Evolutionary conservation across 805 yeast species (phyloP).

Genomic region (Lipomyces sp.): DNA sequence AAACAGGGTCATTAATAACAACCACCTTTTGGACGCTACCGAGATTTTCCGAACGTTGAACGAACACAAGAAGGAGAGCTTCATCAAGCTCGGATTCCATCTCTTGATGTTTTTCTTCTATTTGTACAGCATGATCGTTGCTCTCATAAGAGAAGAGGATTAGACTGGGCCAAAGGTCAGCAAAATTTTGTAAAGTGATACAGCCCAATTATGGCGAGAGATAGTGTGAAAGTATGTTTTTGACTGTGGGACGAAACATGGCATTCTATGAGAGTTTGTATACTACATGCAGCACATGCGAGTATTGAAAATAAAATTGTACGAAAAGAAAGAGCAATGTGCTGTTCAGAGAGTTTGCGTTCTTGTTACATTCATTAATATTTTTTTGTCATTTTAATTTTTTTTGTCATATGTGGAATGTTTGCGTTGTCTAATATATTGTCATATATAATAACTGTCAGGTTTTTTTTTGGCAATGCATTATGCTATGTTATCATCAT

Average conservation of each 20-base stretch:
- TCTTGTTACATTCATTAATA: background rate
- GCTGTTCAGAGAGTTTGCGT: background rate
- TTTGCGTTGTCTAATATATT: background rate
- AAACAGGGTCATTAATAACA: conserved; percentile 61
- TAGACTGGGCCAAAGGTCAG: conserved; percentile 7
- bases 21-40: conserved; percentile 91
- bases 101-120: conserved; percentile 91
- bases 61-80: conserved; percentile 90
- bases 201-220: background rate
- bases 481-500: background rate
- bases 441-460: background rate
- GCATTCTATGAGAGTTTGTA: background rate
- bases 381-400: background rate
- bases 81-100: conserved; percentile 88
- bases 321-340: background rate
- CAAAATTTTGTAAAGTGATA: background rate
- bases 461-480: background rate
- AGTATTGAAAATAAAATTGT: background rate
- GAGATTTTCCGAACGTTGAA: conserved; percentile 94
- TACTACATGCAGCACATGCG: background rate
- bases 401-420: background rate
- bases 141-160: conserved; percentile 36
- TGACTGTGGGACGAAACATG: background rate
- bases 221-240: background rate
- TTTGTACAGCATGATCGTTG: conserved; percentile 58